A percentile compares a stretch with the other conserved stretches of the same genome.
These are phyloP conservation scores for Erythrophleum ivorense DNA, from an alignment of 331 rosid genomes.

Conservation along the genomic window DNA sequence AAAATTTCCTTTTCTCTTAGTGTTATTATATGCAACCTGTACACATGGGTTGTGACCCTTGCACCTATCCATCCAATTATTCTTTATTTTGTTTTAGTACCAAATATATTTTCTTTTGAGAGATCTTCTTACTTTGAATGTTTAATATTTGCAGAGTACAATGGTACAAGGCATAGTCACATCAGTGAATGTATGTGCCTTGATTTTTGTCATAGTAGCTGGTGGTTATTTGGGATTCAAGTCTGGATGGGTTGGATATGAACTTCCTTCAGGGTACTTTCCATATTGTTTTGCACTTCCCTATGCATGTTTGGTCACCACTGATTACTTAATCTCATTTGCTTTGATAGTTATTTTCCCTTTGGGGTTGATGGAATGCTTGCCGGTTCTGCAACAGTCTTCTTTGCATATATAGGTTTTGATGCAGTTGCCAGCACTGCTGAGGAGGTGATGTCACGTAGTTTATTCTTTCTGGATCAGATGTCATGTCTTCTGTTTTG, in stretches of 20 bases:
- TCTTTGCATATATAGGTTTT: slow-evolving; percentile 91
- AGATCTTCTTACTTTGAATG: slow-evolving; percentile 23
- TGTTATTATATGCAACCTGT: slow-evolving; percentile 4
- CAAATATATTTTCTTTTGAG: neutral
- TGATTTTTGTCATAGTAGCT: slow-evolving; percentile 75
- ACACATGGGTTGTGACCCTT: slow-evolving; percentile 2
- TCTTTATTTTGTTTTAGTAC: slow-evolving; percentile 3
- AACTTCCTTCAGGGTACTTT: slow-evolving; percentile 80
- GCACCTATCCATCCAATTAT: neutral
- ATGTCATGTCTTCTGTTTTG: neutral
- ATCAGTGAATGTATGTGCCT: slow-evolving; percentile 72
- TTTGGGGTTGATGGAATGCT: slow-evolving; percentile 91
- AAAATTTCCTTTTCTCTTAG: neutral
- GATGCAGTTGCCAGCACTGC: slow-evolving; percentile 96
- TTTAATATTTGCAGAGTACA: slow-evolving; percentile 72
- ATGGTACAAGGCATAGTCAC: slow-evolving; percentile 74
- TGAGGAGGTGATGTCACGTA: slow-evolving; percentile 64
- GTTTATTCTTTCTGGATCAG: slow-evolving; percentile 8
- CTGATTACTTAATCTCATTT: slow-evolving; percentile 12
- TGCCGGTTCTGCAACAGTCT: slow-evolving; percentile 94
- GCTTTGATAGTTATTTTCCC: slow-evolving; percentile 73
- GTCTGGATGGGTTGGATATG: slow-evolving; percentile 93
- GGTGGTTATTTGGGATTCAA: slow-evolving; percentile 85
- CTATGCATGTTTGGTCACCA: slow-evolving; percentile 12
- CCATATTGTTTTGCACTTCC: slow-evolving; percentile 32